phyloP scores from a whole-genome alignment of 768 basidiomycete genomes.

The Leccinum aurantiacum region DNA sequence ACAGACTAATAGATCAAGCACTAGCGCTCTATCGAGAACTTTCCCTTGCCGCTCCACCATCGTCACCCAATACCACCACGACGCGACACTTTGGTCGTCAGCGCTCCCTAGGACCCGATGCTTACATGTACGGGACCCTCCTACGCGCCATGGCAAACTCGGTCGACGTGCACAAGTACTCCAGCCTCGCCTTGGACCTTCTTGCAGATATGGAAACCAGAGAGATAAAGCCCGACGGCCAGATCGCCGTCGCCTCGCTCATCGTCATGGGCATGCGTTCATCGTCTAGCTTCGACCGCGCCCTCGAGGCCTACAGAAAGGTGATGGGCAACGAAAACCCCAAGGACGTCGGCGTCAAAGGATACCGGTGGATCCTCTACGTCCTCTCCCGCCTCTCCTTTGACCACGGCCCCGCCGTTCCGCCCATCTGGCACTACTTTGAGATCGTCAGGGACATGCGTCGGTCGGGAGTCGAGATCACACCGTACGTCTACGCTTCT shows the following conservation, averaged over 20 bases:
- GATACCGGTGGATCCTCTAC: conserved; percentile 63
- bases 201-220: conserved; percentile 66
- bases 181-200: conserved; percentile 47
- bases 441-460: conserved; percentile 82
- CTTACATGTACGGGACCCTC: conserved; percentile 54
- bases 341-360: conserved; percentile 49
- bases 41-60: conserved; percentile 31
- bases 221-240: conserved; percentile 44
- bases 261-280: conserved; percentile 68
- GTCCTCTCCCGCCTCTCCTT: conserved; percentile 62
- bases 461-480: conserved; percentile 54
- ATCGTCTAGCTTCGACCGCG: conserved; percentile 53
- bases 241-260: conserved; percentile 47
- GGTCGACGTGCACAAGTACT: conserved; percentile 49
- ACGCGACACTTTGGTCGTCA: conserved; percentile 25
- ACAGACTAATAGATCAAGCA: conserved; percentile 51
- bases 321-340: conserved; percentile 31
- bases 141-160: conserved; percentile 47
- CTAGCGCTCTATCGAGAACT: conserved; percentile 54
- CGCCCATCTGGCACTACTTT: conserved; percentile 58
- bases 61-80: conserved; percentile 12
- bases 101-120: conserved; percentile 46
- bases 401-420: conserved; percentile 38
- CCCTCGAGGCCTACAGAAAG: conserved; percentile 59
- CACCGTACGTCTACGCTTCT: conserved; percentile 63